A percentile compares a stretch with the other conserved stretches of the same genome.
Evolutionary conservation across 2,329 filamentous ascomycete genomes (phyloP).

Genomic region (Cercospora sesami): DNA sequence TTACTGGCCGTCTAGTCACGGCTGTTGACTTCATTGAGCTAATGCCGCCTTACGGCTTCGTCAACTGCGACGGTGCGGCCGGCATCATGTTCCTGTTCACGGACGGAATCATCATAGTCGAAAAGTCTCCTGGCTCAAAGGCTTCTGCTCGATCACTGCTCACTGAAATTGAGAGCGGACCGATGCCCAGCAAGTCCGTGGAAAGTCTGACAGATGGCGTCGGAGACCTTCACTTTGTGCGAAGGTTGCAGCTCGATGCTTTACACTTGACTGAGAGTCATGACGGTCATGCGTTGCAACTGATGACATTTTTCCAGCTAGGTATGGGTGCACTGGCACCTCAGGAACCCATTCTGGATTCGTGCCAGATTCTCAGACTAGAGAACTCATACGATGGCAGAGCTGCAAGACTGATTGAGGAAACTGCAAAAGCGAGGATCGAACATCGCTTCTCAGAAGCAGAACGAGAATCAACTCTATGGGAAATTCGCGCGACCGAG

Average conservation of each 20-base stretch:
- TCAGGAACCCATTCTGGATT: constrained; percentile 30
- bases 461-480: constrained; percentile 78
- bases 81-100: constrained; percentile 83
- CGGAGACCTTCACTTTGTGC: constrained; percentile 70
- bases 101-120: constrained; percentile 75
- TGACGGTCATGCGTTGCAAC: constrained; percentile 32
- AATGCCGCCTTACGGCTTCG: constrained; percentile 64
- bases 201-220: constrained; percentile 48
- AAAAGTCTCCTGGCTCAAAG: constrained; percentile 53
- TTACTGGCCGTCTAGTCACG: constrained; percentile 74
- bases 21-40: constrained; percentile 80
- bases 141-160: constrained; percentile 73
- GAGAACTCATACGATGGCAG: constrained; percentile 76
- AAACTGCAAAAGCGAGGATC: constrained; percentile 80
- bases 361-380: constrained; percentile 59
- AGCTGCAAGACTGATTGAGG: constrained; percentile 75
- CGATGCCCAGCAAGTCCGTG: constrained; percentile 51
- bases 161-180: constrained; percentile 78
- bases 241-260: constrained; percentile 31
- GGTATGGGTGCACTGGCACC: constrained; percentile 25
- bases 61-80: constrained; percentile 27
- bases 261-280: constrained; percentile 34
- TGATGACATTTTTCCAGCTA: constrained; percentile 33
- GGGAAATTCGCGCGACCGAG: constrained; percentile 72
- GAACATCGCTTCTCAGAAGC: constrained; percentile 79